These are phyloP conservation scores for Chlorella sp. DNA, from an alignment of 139 green algal genomes.

Conservation along the genomic window DNA sequence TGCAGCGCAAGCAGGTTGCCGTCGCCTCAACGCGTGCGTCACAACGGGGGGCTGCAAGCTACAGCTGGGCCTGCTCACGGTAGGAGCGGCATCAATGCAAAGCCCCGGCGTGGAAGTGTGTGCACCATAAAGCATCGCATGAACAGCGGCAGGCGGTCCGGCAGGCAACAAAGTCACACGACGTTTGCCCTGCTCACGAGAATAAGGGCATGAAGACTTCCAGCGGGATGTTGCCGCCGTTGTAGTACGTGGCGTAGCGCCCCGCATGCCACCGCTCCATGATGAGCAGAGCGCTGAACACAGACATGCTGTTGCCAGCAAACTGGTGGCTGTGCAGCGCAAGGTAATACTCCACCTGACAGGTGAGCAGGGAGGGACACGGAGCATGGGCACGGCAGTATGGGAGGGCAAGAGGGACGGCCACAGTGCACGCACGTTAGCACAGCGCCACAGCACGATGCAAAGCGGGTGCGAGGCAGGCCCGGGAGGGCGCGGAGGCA, in stretches of 20 bases:
- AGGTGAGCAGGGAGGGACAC: neutral
- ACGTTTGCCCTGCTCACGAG: neutral
- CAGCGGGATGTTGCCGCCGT: slow-evolving; percentile 33
- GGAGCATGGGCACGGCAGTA: no score
- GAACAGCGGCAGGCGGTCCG: no score
- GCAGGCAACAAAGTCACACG: no score
- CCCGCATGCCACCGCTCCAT: slow-evolving; percentile 54
- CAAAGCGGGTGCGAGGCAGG: no score
- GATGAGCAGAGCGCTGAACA: slow-evolving; percentile 52
- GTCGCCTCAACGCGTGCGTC: neutral
- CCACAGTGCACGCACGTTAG: no score
- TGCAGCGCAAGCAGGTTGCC: neutral
- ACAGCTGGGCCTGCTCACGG: no score
- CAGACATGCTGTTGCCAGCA: slow-evolving; percentile 63
- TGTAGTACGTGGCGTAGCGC: slow-evolving; percentile 25
- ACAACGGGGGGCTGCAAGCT: neutral
- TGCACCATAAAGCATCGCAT: no score
- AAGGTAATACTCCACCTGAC: slow-evolving; percentile 36
- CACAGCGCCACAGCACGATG: no score
- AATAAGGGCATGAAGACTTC: slow-evolving; percentile 23
- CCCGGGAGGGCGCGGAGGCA: no score
- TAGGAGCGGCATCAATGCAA: no score
- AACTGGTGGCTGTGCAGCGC: slow-evolving; percentile 31
- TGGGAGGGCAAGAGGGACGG: no score
- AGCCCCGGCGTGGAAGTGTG: no score